Percentiles rank a stretch among this genome's conserved stretches.
Conservation (phyloP, 1,139 yeast genomes). For the Zygosaccharomyces sapae region DNA sequence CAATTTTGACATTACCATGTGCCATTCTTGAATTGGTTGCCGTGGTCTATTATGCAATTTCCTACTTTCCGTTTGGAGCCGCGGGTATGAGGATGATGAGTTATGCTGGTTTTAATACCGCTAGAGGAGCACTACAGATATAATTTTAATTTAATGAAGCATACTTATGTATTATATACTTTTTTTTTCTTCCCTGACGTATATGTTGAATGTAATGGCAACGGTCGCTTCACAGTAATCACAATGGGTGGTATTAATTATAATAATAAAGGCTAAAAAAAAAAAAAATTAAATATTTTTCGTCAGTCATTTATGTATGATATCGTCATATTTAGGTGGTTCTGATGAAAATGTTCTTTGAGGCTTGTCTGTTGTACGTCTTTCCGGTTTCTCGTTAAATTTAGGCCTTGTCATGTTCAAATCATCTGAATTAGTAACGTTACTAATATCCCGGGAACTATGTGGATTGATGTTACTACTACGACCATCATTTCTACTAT, state of each 20-base stretch:
- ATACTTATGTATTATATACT: too few species aligned
- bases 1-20: conserved; percentile 70
- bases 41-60: conserved; percentile 79
- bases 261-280: too few species aligned
- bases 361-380: background rate
- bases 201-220: too few species aligned
- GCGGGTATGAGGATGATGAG: conserved; percentile 81
- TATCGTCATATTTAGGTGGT: conserved; percentile 29
- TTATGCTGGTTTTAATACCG: conserved; percentile 71
- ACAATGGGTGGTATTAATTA: too few species aligned
- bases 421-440: background rate
- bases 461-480: conserved; percentile 6
- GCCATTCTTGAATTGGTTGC: conserved; percentile 78
- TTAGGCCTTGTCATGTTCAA: conserved; percentile 4
- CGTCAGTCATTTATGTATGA: conserved; percentile 18
- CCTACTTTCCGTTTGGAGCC: conserved; percentile 95
- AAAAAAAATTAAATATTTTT: conserved; percentile 6
- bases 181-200: too few species aligned
- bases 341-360: conserved; percentile 9
- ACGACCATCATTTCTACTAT: background rate
- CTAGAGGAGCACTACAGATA: conserved; percentile 37
- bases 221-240: too few species aligned
- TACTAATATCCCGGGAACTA: conserved; percentile 1
- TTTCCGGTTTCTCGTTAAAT: background rate
- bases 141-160: too few species aligned